phyloP scores from a whole-genome alignment of 768 basidiomycete species.

The Pisolithus microcarpus region DNA sequence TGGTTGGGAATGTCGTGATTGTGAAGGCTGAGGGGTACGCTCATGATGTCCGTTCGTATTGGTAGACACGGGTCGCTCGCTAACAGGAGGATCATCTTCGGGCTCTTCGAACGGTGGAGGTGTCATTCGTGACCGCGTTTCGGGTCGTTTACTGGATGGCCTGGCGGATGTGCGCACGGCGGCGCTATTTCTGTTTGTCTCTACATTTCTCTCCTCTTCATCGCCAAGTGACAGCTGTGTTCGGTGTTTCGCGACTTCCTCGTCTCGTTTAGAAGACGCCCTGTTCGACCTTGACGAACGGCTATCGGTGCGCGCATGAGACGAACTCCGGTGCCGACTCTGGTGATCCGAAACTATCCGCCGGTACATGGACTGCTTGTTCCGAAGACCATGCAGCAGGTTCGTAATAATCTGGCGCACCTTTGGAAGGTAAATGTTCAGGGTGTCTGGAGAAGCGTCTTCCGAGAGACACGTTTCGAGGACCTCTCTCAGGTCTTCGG shows the following conservation, averaged over 20 bases:
- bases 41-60: constrained; percentile 10
- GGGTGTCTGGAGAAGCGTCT: constrained; percentile 77
- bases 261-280: constrained; percentile 29
- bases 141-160: constrained; percentile 32
- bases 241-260: constrained; percentile 38
- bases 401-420: constrained; percentile 90
- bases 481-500: constrained; percentile 79
- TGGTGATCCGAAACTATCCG: constrained; percentile 60
- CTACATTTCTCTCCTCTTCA: constrained; percentile 33
- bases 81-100: constrained; percentile 21
- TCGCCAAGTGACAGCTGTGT: constrained; percentile 39
- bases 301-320: constrained; percentile 50
- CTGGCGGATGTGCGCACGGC: constrained; percentile 35
- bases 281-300: constrained; percentile 48
- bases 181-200: constrained; percentile 32
- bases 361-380: constrained; percentile 85
- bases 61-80: constrained; percentile 2
- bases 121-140: constrained; percentile 23
- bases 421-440: constrained; percentile 83
- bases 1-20: constrained; percentile 12
- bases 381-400: constrained; percentile 87
- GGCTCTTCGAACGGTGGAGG: constrained; percentile 26
- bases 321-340: constrained; percentile 37
- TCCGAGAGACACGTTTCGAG: constrained; percentile 90
- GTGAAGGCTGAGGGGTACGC: constrained; percentile 6